These are phyloP conservation scores for Xylaria cubensis DNA, from an alignment of 495 filamentous ascomycete genomes.

Conservation along the genomic window DNA sequence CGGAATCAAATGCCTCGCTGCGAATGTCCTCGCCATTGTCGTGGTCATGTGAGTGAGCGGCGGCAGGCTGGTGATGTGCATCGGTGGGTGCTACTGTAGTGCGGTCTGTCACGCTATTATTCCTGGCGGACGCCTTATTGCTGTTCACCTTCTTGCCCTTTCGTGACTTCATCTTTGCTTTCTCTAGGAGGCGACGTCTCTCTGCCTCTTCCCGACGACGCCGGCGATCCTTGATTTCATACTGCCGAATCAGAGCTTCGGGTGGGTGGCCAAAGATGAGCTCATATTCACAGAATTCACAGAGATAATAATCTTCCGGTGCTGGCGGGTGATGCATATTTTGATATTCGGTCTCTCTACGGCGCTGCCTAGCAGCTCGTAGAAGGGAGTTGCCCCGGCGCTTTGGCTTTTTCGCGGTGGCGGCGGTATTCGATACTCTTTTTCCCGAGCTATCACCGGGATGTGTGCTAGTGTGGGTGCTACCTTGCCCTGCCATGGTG, in stretches of 20 bases:
- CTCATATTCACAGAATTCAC: constrained; percentile 91
- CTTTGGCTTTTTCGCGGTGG: constrained; percentile 36
- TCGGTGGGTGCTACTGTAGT: constrained; percentile 34
- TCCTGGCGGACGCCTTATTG: constrained; percentile 68
- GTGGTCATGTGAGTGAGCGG: constrained; percentile 35
- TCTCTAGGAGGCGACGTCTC: constrained; percentile 84
- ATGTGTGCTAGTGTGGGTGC: constrained; percentile 23
- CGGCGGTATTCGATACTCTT: constrained; percentile 26
- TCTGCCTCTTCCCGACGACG: constrained; percentile 82
- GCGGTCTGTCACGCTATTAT: constrained; percentile 43
- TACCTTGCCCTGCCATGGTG: constrained; percentile 20
- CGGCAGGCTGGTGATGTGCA: constrained; percentile 35
- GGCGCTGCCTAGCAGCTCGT: constrained; percentile 46
- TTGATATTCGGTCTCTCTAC: constrained; percentile 52
- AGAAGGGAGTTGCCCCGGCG: constrained; percentile 40
- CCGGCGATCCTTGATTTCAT: constrained; percentile 91
- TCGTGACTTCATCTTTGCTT: constrained; percentile 92
- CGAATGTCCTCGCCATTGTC: constrained; percentile 47
- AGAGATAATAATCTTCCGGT: constrained; percentile 87
- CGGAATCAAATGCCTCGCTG: constrained; percentile 33
- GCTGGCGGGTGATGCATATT: constrained; percentile 79
- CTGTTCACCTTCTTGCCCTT: constrained; percentile 69
- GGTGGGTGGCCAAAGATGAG: constrained; percentile 84
- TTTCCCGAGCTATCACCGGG: constrained; percentile 24
- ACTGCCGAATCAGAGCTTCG: constrained; percentile 83